Evolutionary conservation across 176 grass and related monocot genomes (phyloP).

Genomic region (Panicum miliaceum): DNA sequence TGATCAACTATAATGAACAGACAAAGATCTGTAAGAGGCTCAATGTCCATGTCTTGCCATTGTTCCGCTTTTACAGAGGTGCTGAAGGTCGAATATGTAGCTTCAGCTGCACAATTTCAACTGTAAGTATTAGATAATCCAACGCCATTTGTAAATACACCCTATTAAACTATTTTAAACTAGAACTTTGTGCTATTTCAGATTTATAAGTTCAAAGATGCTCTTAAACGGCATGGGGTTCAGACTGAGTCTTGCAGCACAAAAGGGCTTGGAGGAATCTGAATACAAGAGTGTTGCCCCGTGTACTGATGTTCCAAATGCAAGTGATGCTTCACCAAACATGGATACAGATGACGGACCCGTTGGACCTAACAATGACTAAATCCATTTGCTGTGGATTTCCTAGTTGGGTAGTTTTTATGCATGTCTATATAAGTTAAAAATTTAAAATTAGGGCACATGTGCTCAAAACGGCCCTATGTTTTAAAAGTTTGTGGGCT

Average conservation of each 20-base stretch:
- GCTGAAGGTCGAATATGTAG: constrained; percentile 59
- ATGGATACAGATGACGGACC: constrained; percentile 13
- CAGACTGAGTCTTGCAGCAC: constrained; percentile 28
- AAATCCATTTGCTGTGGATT: constrained; percentile 2
- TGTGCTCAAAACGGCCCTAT: neutral
- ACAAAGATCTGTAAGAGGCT: constrained; percentile 49
- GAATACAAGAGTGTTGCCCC: constrained; percentile 43
- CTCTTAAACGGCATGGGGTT: constrained; percentile 56
- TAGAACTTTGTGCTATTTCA: constrained; percentile 37
- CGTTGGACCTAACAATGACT: constrained; percentile 24
- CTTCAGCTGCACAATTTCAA: constrained; percentile 76
- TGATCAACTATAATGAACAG: constrained; percentile 57
- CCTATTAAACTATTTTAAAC: constrained; percentile 26
- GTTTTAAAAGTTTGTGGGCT: neutral
- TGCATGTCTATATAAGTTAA: neutral
- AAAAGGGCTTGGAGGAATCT: constrained; percentile 44
- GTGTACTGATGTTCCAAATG: constrained; percentile 22
- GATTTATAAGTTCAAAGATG: constrained; percentile 69
- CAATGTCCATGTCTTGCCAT: constrained; percentile 44
- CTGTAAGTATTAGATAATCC: constrained; percentile 44
- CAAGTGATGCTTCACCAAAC: constrained; percentile 16
- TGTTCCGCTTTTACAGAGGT: constrained; percentile 65
- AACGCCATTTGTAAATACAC: neutral
- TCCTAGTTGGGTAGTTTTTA: neutral
- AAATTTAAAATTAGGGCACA: constrained; percentile 10